phyloP scores from a whole-genome alignment of 495 filamentous ascomycete species.

The Hypomontagnella monticulosa region DNA sequence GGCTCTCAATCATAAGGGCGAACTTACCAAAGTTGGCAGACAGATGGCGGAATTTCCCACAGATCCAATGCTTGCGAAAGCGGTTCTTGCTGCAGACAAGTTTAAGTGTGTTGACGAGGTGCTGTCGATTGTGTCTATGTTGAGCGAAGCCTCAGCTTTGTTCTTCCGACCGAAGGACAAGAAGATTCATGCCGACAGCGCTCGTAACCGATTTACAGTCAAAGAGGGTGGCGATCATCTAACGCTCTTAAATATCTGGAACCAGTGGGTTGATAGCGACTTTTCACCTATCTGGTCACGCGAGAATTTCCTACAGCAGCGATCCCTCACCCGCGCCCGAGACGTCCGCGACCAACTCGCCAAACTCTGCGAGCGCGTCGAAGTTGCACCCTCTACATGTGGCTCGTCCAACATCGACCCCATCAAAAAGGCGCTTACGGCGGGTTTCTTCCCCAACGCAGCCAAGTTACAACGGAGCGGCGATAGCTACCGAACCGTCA shows the following conservation, averaged over 20 bases:
- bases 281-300: slow-evolving; percentile 88
- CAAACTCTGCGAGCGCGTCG: slow-evolving; percentile 91
- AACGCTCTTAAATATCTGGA: slow-evolving; percentile 94
- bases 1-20: slow-evolving; percentile 87
- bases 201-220: slow-evolving; percentile 89
- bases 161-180: slow-evolving; percentile 99
- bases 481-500: slow-evolving; percentile 93
- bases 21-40: slow-evolving; percentile 89
- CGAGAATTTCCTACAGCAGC: slow-evolving; percentile 95
- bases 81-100: slow-evolving; percentile 87
- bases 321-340: slow-evolving; percentile 82
- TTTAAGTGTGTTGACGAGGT: slow-evolving; percentile 95
- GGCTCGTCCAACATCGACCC: slow-evolving; percentile 75
- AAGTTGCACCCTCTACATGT: slow-evolving; percentile 76
- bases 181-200: slow-evolving; percentile 93
- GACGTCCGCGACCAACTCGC: slow-evolving; percentile 94
- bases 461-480: slow-evolving; percentile 85
- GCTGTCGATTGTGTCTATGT: slow-evolving; percentile 92
- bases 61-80: slow-evolving; percentile 91
- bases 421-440: slow-evolving; percentile 86
- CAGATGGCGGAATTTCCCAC: slow-evolving; percentile 98
- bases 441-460: slow-evolving; percentile 96
- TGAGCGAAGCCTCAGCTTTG: slow-evolving; percentile 85
- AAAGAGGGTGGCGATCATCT: slow-evolving; percentile 94
- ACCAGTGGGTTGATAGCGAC: slow-evolving; percentile 94